These are phyloP conservation scores for Thymus quinquecostatus DNA, from an alignment of 257 asterid species.

Conservation along the genomic window DNA sequence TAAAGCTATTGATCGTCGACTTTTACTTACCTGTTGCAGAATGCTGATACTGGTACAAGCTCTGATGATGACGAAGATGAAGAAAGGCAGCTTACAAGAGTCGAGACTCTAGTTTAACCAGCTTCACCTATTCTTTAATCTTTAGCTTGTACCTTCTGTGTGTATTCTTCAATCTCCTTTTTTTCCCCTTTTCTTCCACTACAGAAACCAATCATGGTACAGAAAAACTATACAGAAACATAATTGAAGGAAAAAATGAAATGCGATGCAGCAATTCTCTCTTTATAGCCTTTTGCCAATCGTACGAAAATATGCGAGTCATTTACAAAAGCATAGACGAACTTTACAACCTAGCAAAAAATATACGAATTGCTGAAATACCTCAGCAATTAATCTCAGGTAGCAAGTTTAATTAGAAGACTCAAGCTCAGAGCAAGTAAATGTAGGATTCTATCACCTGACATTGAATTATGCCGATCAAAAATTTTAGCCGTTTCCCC, in stretches of 20 bases:
- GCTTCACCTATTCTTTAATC: conserved; percentile 6
- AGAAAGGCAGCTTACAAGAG: conserved; percentile 14
- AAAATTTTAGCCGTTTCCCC: background rate
- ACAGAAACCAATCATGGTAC: background rate
- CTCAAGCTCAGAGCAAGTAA: conserved; percentile 10
- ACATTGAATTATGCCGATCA: conserved; percentile 8
- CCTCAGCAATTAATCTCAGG: background rate
- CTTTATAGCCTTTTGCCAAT: too few species aligned
- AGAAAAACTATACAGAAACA: background rate
- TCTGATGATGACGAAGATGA: conserved; percentile 37
- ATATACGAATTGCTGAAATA: too few species aligned
- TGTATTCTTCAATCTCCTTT: conserved; percentile 11
- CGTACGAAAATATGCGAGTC: background rate
- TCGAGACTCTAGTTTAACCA: conserved; percentile 22
- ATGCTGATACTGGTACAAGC: conserved; percentile 25
- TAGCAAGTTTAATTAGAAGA: background rate
- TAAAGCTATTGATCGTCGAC: background rate
- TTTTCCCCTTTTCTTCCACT: background rate
- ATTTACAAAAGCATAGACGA: background rate
- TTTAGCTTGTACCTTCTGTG: conserved; percentile 23
- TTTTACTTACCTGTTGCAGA: conserved; percentile 32
- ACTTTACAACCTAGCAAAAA: background rate
- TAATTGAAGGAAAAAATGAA: background rate
- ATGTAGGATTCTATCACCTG: conserved; percentile 2
- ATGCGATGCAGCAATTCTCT: background rate